phyloP scores from a whole-genome alignment of 2,329 filamentous ascomycete species.

The Sclerotinia minor region DNA sequence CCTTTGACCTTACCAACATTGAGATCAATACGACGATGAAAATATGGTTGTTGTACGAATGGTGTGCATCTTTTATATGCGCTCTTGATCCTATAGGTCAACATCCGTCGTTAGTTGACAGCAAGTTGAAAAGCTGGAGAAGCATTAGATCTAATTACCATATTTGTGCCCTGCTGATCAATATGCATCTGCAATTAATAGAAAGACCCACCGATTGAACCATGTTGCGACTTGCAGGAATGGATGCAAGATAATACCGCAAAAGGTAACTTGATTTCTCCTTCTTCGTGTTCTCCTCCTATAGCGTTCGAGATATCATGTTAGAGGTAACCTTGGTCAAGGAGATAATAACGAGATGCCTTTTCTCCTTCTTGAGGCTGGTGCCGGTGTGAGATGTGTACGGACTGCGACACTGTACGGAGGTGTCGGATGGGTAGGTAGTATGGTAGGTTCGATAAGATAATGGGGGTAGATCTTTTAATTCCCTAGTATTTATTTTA shows the following conservation, averaged over 20 bases:
- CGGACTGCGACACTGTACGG: not conserved
- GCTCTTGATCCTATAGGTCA: constrained; percentile 12
- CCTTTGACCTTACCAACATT: not conserved
- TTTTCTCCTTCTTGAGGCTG: not conserved
- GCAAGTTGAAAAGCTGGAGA: not conserved
- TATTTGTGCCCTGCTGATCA: constrained; percentile 20
- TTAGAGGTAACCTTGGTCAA: not conserved
- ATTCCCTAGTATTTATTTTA: constrained; percentile 3
- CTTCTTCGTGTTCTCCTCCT: not conserved
- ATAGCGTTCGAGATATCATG: not conserved
- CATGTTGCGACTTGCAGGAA: constrained; percentile 13
- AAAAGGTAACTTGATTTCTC: not conserved
- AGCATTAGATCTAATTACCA: not conserved
- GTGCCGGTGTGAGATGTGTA: not conserved
- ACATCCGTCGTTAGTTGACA: not conserved
- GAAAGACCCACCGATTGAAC: constrained; percentile 10
- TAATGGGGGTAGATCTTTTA: not conserved
- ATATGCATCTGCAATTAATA: constrained; percentile 21
- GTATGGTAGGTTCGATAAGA: not conserved
- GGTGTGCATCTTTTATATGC: not conserved
- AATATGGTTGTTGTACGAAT: not conserved
- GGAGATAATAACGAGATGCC: not conserved
- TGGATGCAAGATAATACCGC: constrained; percentile 14
- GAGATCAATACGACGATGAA: not conserved
- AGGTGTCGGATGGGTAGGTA: not conserved